Base-by-base conservation (phyloP, 768 basidiomycete species). In the Serendipita vermifera region DNA sequence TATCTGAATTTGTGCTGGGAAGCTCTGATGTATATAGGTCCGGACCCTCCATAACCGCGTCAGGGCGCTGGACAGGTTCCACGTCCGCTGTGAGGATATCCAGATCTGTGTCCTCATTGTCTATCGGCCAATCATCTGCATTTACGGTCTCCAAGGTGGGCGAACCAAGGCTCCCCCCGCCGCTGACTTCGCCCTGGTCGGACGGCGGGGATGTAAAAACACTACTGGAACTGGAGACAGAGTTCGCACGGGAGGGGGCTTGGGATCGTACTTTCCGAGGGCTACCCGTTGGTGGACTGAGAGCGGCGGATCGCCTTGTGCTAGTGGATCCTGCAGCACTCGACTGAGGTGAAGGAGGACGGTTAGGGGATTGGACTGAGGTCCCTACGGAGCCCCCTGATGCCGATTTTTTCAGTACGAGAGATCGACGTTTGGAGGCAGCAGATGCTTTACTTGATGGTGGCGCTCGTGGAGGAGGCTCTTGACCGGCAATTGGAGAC, bases 201-300 rank as follows among this genome's bases (percentile, higher is more conserved):
- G 46, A 27, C 46, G 46, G 46, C 46, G 46, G 46, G 46, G 46
- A 51, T 22, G n/a, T 51, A 51, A 51, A 51, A 51, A 51, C 46
- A 51, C 46, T 51, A 51, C 46, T n/a, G 46, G 46, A 5, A 51
- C 46, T 51, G 11, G 46, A 51, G 22, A 51, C 32, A 7, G 46
- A 51, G 17, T 31, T 31, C 26, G n/a, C 46, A 1, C 46, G 46
- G 22, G 15, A 20, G 29, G 46, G 32, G 5, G 22, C 11, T 31
- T 51, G 46, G 17, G 46, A 51, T 31, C 27, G 5, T 51, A 31
- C 32, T 26, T 31, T 51, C 9, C 46, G 46, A 11, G 46, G 15
- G 27, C 24, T 51, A 31, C n/a, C n/a, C n/a, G 15, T 24, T 26
- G n/a, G 22, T 15, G 46, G 46, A 7, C 24, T 27, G 7, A 51